phyloP scores from a whole-genome alignment of 192 early-diverging fungal species.

The Backusella tuberculispora region DNA sequence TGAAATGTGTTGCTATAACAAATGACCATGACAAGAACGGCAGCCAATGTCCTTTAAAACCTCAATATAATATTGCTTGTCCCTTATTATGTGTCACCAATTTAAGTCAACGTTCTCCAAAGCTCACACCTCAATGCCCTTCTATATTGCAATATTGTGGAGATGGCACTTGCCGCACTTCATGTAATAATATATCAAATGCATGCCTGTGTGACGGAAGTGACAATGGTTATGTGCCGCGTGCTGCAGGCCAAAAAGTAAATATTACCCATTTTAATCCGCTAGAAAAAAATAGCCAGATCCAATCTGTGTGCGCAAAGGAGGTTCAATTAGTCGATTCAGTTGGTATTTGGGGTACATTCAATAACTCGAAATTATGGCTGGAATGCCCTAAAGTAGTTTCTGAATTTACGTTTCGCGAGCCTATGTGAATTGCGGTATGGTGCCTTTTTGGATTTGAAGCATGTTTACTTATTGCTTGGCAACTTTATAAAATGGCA shows the following conservation, averaged over 20 bases:
- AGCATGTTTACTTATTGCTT: conserved; percentile 45
- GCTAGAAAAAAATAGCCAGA: conserved; percentile 42
- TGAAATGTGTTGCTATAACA: conserved; percentile 23
- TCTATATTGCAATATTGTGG: conserved; percentile 49
- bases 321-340: not conserved
- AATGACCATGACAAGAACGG: conserved; percentile 57
- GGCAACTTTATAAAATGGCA: conserved; percentile 56
- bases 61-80: conserved; percentile 49
- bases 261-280: conserved; percentile 55
- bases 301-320: conserved; percentile 29
- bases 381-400: conserved; percentile 49
- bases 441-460: conserved; percentile 50
- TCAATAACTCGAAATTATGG: conserved; percentile 43
- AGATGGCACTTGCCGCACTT: conserved; percentile 56
- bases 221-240: conserved; percentile 46
- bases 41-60: conserved; percentile 53
- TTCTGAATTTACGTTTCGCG: conserved; percentile 49
- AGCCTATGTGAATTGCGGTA: conserved; percentile 58
- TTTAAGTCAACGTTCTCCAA: conserved; percentile 48
- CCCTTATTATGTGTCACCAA: conserved; percentile 57
- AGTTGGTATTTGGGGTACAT: conserved; percentile 16
- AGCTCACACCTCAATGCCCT: conserved; percentile 44
- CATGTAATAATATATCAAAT: conserved; percentile 50
- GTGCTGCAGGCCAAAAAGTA: conserved; percentile 44
- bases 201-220: conserved; percentile 51